Conservation (phyloP, 2,329 filamentous ascomycete genomes). For the Pyrenophora seminiperda region DNA sequence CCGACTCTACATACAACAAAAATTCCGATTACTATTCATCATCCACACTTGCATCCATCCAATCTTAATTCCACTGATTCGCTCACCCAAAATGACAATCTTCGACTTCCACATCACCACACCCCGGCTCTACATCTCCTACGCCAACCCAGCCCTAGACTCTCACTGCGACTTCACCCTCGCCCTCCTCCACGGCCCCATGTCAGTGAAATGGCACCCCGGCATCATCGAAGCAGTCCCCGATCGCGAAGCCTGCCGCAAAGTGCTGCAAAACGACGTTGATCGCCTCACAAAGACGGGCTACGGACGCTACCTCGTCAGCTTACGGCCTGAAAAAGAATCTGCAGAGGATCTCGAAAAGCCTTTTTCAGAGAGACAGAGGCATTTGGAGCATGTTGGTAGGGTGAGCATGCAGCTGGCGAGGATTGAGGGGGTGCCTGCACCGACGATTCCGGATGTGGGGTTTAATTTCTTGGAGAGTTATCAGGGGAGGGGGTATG, state of each 20-base stretch:
- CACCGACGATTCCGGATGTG: constrained; percentile 23
- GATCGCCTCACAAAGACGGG: constrained; percentile 25
- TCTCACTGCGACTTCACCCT: constrained; percentile 22
- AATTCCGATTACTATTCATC: neutral
- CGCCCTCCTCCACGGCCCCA: constrained; percentile 3
- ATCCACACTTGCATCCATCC: neutral
- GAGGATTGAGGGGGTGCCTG: constrained; percentile 12
- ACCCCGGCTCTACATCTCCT: constrained; percentile 46
- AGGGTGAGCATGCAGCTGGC: constrained; percentile 30
- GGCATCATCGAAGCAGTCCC: neutral
- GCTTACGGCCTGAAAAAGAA: constrained; percentile 16
- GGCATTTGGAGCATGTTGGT: constrained; percentile 12
- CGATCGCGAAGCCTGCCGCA: constrained; percentile 12
- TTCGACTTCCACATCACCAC: constrained; percentile 67
- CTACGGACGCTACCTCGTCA: constrained; percentile 34
- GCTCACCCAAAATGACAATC: neutral
- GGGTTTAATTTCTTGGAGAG: constrained; percentile 21
- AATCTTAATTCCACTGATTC: neutral
- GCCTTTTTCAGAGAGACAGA: constrained; percentile 6
- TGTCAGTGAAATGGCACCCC: neutral
- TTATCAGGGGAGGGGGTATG: constrained; percentile 25
- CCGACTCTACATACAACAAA: neutral
- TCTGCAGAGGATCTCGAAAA: neutral
- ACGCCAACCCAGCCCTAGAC: constrained; percentile 22
- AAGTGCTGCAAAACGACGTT: constrained; percentile 10